Percentiles rank a stretch among this genome's conserved stretches.
Evolutionary conservation across 495 filamentous ascomycete species (phyloP).

Genomic region (Penicillium herquei): DNA sequence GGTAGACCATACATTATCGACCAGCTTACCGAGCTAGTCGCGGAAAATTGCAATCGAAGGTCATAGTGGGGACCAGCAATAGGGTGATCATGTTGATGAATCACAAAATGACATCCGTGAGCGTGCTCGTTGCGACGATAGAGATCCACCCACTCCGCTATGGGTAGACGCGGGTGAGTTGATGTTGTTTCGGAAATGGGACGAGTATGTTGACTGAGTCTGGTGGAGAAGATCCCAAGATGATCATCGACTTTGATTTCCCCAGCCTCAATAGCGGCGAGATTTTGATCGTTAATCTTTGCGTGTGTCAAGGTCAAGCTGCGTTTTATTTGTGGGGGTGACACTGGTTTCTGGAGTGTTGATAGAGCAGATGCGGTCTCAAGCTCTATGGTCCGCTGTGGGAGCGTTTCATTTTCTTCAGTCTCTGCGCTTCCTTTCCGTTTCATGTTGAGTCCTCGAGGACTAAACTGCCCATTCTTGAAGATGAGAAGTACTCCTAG

Average conservation of each 20-base stretch:
- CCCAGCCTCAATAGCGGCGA: slow-evolving; percentile 60
- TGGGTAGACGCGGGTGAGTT: slow-evolving; percentile 34
- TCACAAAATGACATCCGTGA: slow-evolving; percentile 58
- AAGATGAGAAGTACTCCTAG: too few relatives aligned
- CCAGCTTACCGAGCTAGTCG: slow-evolving; percentile 61
- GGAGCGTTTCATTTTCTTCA: neutral
- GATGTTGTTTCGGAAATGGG: slow-evolving; percentile 6
- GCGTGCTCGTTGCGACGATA: slow-evolving; percentile 50
- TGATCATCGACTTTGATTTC: slow-evolving; percentile 51
- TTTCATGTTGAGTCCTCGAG: slow-evolving; percentile 11
- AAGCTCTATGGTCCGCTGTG: neutral
- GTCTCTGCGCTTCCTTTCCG: slow-evolving; percentile 12
- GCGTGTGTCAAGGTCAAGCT: neutral
- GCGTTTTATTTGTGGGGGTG: slow-evolving; percentile 12
- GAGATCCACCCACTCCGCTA: slow-evolving; percentile 48
- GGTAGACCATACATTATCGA: slow-evolving; percentile 67
- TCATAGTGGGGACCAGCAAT: slow-evolving; percentile 64
- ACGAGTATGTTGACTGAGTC: slow-evolving; percentile 29
- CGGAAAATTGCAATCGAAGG: slow-evolving; percentile 64
- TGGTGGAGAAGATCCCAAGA: slow-evolving; percentile 48
- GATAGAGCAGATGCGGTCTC: neutral
- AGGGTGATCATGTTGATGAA: slow-evolving; percentile 71
- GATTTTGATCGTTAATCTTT: slow-evolving; percentile 7
- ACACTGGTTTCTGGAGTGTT: slow-evolving; percentile 14
- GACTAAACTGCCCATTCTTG: neutral